Evolutionary conservation across 257 asterid species (phyloP), one percentile per base, ranked within the genome.

Genomic region (Solanum ahanhuiri): DNA sequence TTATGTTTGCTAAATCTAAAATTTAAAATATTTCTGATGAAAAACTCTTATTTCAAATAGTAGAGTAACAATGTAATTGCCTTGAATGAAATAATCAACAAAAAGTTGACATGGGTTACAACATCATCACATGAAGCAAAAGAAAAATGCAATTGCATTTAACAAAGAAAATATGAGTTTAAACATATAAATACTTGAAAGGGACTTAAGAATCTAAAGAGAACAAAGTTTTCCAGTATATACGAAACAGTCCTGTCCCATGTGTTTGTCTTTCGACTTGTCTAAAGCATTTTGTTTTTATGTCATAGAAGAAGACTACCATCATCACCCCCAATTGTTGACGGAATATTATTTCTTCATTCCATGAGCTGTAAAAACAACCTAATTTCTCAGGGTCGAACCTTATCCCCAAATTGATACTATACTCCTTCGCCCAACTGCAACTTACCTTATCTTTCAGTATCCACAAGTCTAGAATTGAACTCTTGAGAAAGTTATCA

Each of bases 241-340:
- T 15, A 48, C 0, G 20, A 48, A 0, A 12, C 5, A 1, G 7
- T 2, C 7, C 3, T 10, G 1, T 2, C 37, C 35, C 37, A 14
- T 11, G 3, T 67, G n/a, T n/a, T n/a, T n/a, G n/a, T n/a, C 22
- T 67, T 28, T 67, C n/a, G 22, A 67, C 37, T 28, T 10, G 37
- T 67, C 37, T 28, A 7, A 12, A 67, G 75, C 22, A 12, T 28
- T 67, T 67, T 67, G 10, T 67, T 67, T 67, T 67, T 6, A 67
- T 1, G 75, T 67, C 75, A 28, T 67, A 67, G 58, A 48, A 48
- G 58, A 14, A 0, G 4, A 67, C 3, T 6, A 28, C 2, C 22
- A 67, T 12, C 73, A 28, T 48, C 7, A 15, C 8, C 22, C 58
- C 58, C 22, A 48, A 5, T 14, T 48, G 15, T 48, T 48, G 58